Conservation (phyloP, 2,329 filamentous ascomycete genomes). For the Trichoderma koningiopsis region DNA sequence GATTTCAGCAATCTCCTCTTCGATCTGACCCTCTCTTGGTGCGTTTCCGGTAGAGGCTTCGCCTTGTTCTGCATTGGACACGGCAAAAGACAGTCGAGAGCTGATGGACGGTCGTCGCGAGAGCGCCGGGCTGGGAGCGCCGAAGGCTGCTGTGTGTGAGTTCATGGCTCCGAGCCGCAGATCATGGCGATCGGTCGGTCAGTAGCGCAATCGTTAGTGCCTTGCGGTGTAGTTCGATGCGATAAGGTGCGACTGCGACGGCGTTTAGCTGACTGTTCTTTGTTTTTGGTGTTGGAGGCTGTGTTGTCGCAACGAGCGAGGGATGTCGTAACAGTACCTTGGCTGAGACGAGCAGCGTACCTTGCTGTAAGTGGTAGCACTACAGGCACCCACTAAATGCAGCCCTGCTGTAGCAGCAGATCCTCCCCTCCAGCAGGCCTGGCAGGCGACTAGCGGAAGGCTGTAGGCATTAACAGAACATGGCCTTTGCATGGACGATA, state of each 20-base stretch:
- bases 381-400: conserved; percentile 6
- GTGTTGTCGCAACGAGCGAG: conserved; percentile 9
- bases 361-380: neutral
- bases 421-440: neutral
- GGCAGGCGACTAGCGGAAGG: neutral
- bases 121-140: conserved; percentile 39
- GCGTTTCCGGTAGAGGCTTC: conserved; percentile 53
- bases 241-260: neutral
- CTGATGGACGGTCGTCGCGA: conserved; percentile 58
- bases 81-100: conserved; percentile 67
- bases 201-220: neutral
- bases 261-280: neutral
- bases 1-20: conserved; percentile 96
- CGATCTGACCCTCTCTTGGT: conserved; percentile 69
- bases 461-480: neutral
- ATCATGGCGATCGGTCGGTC: conserved; percentile 42
- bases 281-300: neutral
- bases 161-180: conserved; percentile 48
- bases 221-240: neutral
- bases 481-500: neutral
- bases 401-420: conserved; percentile 7
- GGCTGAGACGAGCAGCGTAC: conserved; percentile 6
- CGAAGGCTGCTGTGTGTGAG: conserved; percentile 56
- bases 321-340: neutral
- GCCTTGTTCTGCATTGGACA: conserved; percentile 66